A percentile compares a stretch with the other conserved stretches of the same genome.
Evolutionary conservation across 768 basidiomycete species (phyloP).

Genomic region (Sistotremastrum niveocremeum): DNA sequence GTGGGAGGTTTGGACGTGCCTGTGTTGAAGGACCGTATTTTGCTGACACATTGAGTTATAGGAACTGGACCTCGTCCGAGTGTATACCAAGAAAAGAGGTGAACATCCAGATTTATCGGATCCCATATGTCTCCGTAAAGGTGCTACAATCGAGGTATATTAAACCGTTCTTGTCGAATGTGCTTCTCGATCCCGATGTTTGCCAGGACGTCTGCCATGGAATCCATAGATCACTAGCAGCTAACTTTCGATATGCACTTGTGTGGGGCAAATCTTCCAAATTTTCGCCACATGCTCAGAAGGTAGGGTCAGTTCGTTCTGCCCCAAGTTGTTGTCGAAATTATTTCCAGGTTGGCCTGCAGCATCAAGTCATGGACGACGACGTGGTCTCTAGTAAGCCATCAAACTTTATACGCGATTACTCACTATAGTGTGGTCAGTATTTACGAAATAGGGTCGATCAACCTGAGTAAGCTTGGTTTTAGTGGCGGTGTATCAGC

Average conservation of each 20-base stretch:
- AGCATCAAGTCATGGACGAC: constrained; percentile 74
- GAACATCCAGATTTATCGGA: constrained; percentile 83
- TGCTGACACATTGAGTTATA: constrained; percentile 30
- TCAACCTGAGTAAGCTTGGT: too few species aligned
- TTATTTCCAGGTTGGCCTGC: constrained; percentile 43
- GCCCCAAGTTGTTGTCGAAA: not conserved
- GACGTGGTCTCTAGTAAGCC: constrained; percentile 77
- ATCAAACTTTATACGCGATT: constrained; percentile 8
- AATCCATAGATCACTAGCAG: constrained; percentile 77
- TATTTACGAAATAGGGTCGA: constrained; percentile 22
- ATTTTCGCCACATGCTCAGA: constrained; percentile 88
- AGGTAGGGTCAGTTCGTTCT: constrained; percentile 20
- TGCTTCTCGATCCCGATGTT: not conserved
- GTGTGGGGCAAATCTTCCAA: constrained; percentile 97
- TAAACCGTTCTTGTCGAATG: not conserved
- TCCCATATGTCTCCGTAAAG: constrained; percentile 81
- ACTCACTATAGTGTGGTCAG: constrained; percentile 10
- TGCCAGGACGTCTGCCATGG: constrained; percentile 76
- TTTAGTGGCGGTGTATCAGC: too few species aligned
- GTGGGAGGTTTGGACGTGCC: constrained; percentile 21
- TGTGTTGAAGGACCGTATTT: not conserved
- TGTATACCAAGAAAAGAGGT: constrained; percentile 98
- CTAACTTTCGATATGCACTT: constrained; percentile 88
- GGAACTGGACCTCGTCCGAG: constrained; percentile 67
- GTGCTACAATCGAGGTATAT: constrained; percentile 79